These are phyloP conservation scores for Microdochium trichocladiopsis DNA, from an alignment of 2,329 filamentous ascomycete genomes.

Conservation along the genomic window DNA sequence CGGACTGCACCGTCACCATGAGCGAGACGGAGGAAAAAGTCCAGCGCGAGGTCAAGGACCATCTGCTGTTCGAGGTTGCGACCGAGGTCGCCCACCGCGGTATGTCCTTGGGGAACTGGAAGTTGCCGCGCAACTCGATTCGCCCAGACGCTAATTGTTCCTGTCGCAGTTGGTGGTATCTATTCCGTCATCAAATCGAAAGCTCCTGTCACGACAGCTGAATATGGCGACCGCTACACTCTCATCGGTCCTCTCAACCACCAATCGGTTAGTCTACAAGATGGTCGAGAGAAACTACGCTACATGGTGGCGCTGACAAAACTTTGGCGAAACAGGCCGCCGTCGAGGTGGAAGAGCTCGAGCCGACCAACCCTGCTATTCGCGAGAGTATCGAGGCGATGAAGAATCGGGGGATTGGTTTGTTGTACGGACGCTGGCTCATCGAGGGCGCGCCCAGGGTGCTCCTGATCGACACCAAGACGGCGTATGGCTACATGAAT, in stretches of 20 bases:
- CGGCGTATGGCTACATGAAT: conserved; percentile 81
- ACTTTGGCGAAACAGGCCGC: conserved; percentile 56
- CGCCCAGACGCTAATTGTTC: conserved; percentile 2
- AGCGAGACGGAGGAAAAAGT: conserved; percentile 34
- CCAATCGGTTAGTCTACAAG: conserved; percentile 59
- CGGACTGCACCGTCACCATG: no score
- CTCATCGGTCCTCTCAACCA: conserved; percentile 92
- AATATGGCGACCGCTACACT: conserved; percentile 97
- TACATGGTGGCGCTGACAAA: not conserved
- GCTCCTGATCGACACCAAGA: conserved; percentile 89
- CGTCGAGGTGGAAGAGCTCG: conserved; percentile 94
- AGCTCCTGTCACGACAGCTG: conserved; percentile 91
- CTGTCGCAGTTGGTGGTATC: conserved; percentile 76
- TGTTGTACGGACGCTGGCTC: conserved; percentile 92
- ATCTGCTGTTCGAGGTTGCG: conserved; percentile 92
- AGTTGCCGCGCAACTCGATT: not conserved
- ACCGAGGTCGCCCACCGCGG: conserved; percentile 97
- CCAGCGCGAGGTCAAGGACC: conserved; percentile 78
- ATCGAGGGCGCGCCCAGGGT: conserved; percentile 95
- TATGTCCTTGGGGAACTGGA: conserved; percentile 32
- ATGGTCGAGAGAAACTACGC: not conserved
- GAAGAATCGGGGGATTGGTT: conserved; percentile 83
- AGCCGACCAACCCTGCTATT: conserved; percentile 74
- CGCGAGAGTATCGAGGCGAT: conserved; percentile 82
- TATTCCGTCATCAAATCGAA: conserved; percentile 99